A percentile compares a stretch with the other conserved stretches of the same genome.
Evolutionary conservation across 352 stramenopile species (phyloP).

Genomic region (Phytophthora capsici): DNA sequence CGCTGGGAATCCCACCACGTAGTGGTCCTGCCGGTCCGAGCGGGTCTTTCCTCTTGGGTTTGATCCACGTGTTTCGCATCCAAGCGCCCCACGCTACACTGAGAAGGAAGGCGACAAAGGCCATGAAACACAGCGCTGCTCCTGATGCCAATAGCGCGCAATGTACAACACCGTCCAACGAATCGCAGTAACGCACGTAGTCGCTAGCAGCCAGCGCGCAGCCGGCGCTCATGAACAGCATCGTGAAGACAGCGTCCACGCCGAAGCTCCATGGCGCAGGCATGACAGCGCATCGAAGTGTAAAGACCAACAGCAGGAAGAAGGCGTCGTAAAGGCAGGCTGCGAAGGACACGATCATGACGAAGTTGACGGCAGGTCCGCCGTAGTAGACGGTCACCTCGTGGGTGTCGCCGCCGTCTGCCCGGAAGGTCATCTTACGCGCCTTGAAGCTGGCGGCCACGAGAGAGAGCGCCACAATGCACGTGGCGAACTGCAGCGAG

Average conservation of each 20-base stretch:
- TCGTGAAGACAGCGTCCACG: constrained; percentile 69
- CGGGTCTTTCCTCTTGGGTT: constrained; percentile 23
- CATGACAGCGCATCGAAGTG: constrained; percentile 35
- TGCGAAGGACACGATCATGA: constrained; percentile 66
- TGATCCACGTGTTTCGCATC: constrained; percentile 48
- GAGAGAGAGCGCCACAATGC: constrained; percentile 55
- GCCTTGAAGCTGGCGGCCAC: constrained; percentile 55
- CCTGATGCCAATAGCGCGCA: constrained; percentile 56
- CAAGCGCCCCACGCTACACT: constrained; percentile 67
- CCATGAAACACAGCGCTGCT: constrained; percentile 62
- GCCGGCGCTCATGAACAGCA: constrained; percentile 72
- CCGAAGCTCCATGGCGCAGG: constrained; percentile 53
- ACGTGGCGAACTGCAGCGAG: constrained; percentile 55
- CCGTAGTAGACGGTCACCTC: constrained; percentile 65
- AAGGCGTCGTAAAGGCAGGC: constrained; percentile 55
- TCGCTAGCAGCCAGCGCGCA: constrained; percentile 67
- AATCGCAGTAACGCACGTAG: constrained; percentile 71
- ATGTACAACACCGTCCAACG: constrained; percentile 46
- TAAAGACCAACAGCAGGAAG: constrained; percentile 59
- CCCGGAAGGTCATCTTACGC: constrained; percentile 32
- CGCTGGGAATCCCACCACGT: neutral
- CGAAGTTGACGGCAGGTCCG: constrained; percentile 64
- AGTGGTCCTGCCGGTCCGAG: constrained; percentile 3
- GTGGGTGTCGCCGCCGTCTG: constrained; percentile 13
- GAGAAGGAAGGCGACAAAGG: constrained; percentile 66